Base-by-base conservation (phyloP, 129 eudicot genomes). In the Centella asiatica region DNA sequence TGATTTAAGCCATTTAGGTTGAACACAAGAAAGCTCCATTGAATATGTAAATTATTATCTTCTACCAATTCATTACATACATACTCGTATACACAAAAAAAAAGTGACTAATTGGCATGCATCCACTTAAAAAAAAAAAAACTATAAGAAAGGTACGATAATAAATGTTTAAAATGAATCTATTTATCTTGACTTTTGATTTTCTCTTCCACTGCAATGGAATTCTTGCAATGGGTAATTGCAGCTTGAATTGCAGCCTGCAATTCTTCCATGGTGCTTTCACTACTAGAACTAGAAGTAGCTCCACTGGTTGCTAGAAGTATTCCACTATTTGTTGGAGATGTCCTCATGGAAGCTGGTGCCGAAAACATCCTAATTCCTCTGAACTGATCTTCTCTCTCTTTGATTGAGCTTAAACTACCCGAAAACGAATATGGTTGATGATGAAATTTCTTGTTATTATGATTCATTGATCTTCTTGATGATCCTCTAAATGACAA, bases 221-320 rank as follows among this genome's bases (percentile, higher is more conserved):
- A 90, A 11, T 83, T 90, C 80, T 90, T 90, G 76, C 97, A 90
- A 75, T 90, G 95, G 75, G 97, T 83, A 65, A 90, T 90, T 8
- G 95, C 97, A 72, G 97, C 93, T 76, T 86, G 94, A 72, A 90
- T 90, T 11, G 97, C 97, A 57, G 95, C 85, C 45, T 90, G 95
- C 56, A 90, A 47, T 27, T 90, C 97, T 67, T 90, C 97, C 95
- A 90, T 90, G 48, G 94, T 78, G 65, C 95, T 86, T 49, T 90
- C 95, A 71, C 85, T 83, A 2, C 73, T 72, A 4, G 75, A 61
- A 66, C 25, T 71, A 17, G 85, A 68, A 10, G 68, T 64, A 15
- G 68, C 64, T 24, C 79, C 72, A 28, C 77, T 70, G 18, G 80
- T 75, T 4, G 89, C 81, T 42, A 72, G 60, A 51, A 90, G 76